phyloP scores from a whole-genome alignment of 768 basidiomycete species.

The Dacryopinax spathularia region DNA sequence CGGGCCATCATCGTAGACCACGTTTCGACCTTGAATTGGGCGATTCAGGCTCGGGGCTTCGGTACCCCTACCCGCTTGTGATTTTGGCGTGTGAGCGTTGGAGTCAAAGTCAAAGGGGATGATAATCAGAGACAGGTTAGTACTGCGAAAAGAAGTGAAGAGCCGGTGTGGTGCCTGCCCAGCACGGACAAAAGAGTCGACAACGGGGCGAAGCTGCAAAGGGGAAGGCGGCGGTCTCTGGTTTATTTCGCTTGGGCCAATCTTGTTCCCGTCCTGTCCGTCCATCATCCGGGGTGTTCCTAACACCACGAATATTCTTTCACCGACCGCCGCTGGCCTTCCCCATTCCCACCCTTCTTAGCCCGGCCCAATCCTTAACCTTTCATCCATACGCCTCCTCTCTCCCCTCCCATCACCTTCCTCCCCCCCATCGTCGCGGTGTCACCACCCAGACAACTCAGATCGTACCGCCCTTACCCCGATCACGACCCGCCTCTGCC shows the following conservation, averaged over 20 bases:
- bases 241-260: too few relatives aligned
- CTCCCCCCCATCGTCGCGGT: not conserved
- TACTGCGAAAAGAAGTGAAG: too few relatives aligned
- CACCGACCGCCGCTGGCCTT: too few relatives aligned
- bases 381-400: not conserved
- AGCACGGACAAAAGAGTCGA: too few relatives aligned
- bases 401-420: not conserved
- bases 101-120: not conserved
- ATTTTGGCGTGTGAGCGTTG: not conserved
- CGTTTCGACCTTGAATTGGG: not conserved
- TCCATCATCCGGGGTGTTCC: not conserved
- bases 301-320: not conserved
- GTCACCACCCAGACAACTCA: not conserved
- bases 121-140: not conserved
- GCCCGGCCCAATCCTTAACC: not conserved
- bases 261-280: not conserved
- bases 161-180: too few relatives aligned
- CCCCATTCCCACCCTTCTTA: not conserved
- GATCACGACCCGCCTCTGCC: not conserved
- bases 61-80: conserved; percentile 1
- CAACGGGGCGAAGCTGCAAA: too few relatives aligned
- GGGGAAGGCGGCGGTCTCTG: too few relatives aligned
- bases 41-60: not conserved
- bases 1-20: not conserved
- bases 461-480: not conserved